Base-by-base conservation (phyloP, 2,329 filamentous ascomycete species). In the Penicillium verrucosum region DNA sequence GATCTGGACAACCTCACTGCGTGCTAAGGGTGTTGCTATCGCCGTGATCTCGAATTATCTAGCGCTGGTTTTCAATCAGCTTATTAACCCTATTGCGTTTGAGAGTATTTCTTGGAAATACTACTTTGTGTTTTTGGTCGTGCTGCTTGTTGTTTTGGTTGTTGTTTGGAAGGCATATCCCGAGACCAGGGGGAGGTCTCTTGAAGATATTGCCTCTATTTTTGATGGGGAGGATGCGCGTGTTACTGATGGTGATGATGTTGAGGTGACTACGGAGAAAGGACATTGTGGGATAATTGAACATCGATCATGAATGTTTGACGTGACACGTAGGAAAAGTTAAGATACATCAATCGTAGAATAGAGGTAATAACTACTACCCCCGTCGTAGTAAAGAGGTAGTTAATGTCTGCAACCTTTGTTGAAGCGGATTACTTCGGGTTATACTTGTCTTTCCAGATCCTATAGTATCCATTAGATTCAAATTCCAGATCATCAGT, bases 361-460 rank as follows among this genome's bases (percentile, higher is more conserved):
- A 10, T 23, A 34, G 3, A 32, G n/a, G 11, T 34, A n/a, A 21
- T 27, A 8, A 46, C 36, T 2, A 51, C 25, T 16, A 30, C 21
- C 34, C 6, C 16, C 9, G 40, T 47, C 18, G 34, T 47, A 10
- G 27, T 34, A 5, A 9, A 38, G 11, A 43, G 9, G 2, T 21
- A 37, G 18, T 18, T 18, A 18, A 29, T 23, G 16, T 6, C 14
- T 12, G 18, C 18, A 18, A 25, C 10, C 21, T n/a, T 34, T 16
- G 21, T 51, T 36, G 11, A 4, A 27, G 10, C 38, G 11, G 10
- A 30, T 44, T n/a, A 55, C 21, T 50, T 50, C 6, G 81, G 79
- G 61, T 80, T 83, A 78, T 97, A 97, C 78, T 97, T 97, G 61
- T 96, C 92, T 75, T 97, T 97, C 91, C 93, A 97, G 71, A 97